Percentiles rank a stretch among this genome's conserved stretches.
These are phyloP conservation scores for Fusarium ambrosium DNA, from an alignment of 2,329 filamentous ascomycete genomes.

Conservation along the genomic window DNA sequence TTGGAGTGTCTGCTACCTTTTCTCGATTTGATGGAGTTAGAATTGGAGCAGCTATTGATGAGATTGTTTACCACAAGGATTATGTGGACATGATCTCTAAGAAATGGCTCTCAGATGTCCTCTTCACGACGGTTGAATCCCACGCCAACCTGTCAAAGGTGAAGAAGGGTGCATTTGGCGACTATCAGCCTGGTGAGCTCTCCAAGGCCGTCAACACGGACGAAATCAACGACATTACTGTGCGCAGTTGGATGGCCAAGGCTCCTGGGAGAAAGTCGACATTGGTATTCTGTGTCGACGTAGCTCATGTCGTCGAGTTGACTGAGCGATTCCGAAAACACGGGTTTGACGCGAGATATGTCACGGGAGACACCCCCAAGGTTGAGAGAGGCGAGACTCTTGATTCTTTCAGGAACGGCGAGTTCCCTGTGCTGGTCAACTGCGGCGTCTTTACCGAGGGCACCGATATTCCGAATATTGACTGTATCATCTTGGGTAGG, in stretches of 20 bases:
- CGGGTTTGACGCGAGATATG: conserved; percentile 85
- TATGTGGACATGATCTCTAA: conserved; percentile 80
- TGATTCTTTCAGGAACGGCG: conserved; percentile 79
- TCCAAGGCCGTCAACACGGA: conserved; percentile 87
- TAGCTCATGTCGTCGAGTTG: conserved; percentile 82
- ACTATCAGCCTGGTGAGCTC: conserved; percentile 84
- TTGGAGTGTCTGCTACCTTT: conserved; percentile 89
- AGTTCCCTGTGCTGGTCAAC: conserved; percentile 91
- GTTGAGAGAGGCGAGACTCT: conserved; percentile 77
- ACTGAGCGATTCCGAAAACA: conserved; percentile 81
- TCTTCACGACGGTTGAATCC: conserved; percentile 93
- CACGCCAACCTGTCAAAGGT: conserved; percentile 84
- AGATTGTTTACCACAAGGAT: conserved; percentile 94
- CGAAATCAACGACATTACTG: conserved; percentile 84
- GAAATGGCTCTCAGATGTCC: conserved; percentile 91
- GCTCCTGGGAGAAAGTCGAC: conserved; percentile 83
- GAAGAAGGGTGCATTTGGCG: conserved; percentile 71
- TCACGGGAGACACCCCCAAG: conserved; percentile 85
- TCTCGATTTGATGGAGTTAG: conserved; percentile 85
- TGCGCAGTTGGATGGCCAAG: conserved; percentile 87
- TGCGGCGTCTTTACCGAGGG: conserved; percentile 98
- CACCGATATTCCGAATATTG: conserved; percentile 97
- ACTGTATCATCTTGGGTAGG: conserved; percentile 89
- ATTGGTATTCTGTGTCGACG: conserved; percentile 92
- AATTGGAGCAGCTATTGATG: conserved; percentile 87